A percentile compares a stretch with the other conserved stretches of the same genome.
Evolutionary conservation across 345 rosid species (phyloP).

Genomic region (Eucalyptus sp.): DNA sequence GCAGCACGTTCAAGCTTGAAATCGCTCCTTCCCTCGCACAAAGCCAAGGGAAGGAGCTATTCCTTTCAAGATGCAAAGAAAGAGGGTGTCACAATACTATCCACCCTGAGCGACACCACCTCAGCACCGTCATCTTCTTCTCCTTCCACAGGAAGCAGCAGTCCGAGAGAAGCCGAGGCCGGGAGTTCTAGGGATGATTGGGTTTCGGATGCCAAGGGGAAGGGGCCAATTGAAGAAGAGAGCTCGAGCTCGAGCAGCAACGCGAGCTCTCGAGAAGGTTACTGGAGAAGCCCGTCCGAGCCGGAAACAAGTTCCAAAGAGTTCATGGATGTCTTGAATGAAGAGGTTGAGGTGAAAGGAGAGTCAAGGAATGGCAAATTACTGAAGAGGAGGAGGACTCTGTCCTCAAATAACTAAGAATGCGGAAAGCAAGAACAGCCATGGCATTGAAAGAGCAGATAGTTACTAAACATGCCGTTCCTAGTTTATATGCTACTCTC

Average conservation of each 20-base stretch:
- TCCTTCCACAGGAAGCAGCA: slow-evolving; percentile 8
- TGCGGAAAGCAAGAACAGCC: neutral
- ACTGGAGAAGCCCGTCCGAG: neutral
- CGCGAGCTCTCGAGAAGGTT: neutral
- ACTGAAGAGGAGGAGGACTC: slow-evolving; percentile 21
- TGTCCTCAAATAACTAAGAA: slow-evolving; percentile 15
- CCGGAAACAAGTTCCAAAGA: slow-evolving; percentile 18
- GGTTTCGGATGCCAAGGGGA: neutral
- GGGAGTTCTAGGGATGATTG: neutral
- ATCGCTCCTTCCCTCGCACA: slow-evolving; percentile 37
- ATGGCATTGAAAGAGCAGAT: neutral
- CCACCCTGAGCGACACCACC: slow-evolving; percentile 27
- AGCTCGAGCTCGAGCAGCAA: neutral
- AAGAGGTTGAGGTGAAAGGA: neutral
- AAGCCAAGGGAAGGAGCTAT: slow-evolving; percentile 34
- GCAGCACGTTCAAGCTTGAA: slow-evolving; percentile 3
- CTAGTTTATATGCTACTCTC: neutral
- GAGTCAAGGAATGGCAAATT: slow-evolving; percentile 2
- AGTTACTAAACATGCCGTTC: neutral
- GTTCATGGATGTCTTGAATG: neutral
- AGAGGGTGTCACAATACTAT: slow-evolving; percentile 23
- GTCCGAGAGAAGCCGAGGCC: neutral
- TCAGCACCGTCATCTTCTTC: slow-evolving; percentile 3
- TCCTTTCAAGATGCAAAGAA: slow-evolving; percentile 36
- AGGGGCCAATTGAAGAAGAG: slow-evolving; percentile 7